These are phyloP conservation scores for Trichomonascus vanleenenianus DNA, from an alignment of 805 yeast species.

Conservation along the genomic window DNA sequence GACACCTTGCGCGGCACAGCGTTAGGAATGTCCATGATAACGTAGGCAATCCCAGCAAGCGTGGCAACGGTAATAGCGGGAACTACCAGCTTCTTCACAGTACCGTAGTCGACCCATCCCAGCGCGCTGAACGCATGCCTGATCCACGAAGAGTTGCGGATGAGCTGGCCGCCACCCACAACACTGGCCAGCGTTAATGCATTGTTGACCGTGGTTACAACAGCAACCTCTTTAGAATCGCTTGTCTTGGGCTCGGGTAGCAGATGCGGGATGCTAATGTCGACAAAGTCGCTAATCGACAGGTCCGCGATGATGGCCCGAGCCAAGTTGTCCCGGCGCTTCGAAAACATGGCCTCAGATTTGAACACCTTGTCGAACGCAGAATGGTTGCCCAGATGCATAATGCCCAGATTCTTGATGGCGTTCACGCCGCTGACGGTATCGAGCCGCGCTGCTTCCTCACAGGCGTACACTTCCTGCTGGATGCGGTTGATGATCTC, in stretches of 20 bases:
- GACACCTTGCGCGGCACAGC: constrained; percentile 84
- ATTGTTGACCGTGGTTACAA: constrained; percentile 13
- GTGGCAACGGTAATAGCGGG: constrained; percentile 47
- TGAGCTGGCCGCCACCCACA: constrained; percentile 22
- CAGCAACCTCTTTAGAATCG: constrained; percentile 5
- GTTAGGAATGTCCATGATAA: constrained; percentile 75
- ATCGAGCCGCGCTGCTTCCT: constrained; percentile 53
- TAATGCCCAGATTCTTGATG: constrained; percentile 55
- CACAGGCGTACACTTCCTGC: constrained; percentile 56
- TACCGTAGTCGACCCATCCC: constrained; percentile 8
- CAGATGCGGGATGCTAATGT: constrained; percentile 44
- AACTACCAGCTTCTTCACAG: constrained; percentile 37
- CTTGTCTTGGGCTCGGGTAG: constrained; percentile 30
- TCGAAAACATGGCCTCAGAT: constrained; percentile 73
- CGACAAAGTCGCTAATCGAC: constrained; percentile 67
- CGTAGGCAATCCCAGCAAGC: constrained; percentile 49
- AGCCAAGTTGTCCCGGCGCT: constrained; percentile 53
- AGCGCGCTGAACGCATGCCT: constrained; percentile 13
- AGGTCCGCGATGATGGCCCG: constrained; percentile 54
- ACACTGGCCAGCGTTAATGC: constrained; percentile 24
- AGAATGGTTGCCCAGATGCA: constrained; percentile 54
- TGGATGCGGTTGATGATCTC: constrained; percentile 60
- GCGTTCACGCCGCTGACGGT: constrained; percentile 56
- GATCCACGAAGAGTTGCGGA: constrained; percentile 18
- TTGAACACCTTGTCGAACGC: constrained; percentile 40